Base-by-base conservation (phyloP, 2,329 filamentous ascomycete genomes). In the Fusarium sp. region DNA sequence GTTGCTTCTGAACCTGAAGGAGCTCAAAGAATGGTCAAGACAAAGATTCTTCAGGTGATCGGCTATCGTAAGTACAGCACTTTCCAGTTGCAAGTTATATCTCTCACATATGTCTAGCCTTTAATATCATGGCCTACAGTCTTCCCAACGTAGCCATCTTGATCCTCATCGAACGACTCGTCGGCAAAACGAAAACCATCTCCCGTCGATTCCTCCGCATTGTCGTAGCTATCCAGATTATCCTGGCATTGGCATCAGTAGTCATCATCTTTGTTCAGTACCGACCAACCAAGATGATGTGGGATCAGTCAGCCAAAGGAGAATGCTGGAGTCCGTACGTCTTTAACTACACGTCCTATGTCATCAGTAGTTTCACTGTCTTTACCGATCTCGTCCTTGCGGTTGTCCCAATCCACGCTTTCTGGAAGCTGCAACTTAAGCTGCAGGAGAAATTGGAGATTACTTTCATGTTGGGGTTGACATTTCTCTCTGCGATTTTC, bases 261-360 rank as follows among this genome's bases (percentile, higher is more conserved):
- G 5, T 68, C 17, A 53, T 64, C 29, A 68, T 64, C 17, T 70
- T 56, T 29, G 27, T 41, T 11, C 54, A 55, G 33, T 68, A 64
- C 13, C 54, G 39, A 18, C 59, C 59, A 0, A 45, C 36, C 17
- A 29, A 25, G 6, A 42, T 45, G 27, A 7, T 57, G 18, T 65
- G 68, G 59, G 50, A 65, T 15, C 47, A 33, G 14, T 54, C 45
- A 15, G 27, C 38, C 10, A 36, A 52, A 3, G 55, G 68, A 8
- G 35, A 15, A 13, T 69, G 65, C 52, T 52, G 42, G 60, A 42
- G 20, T 29, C 58, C 46, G 12, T n/a, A 55, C 18, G 42, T 69
- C 11, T 70, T 70, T 41, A 65, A 68, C 38, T 64, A 65, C 22
- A 33, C 60, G 13, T 75, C 63, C 12, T 76, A 74, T 53, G 46